These are phyloP conservation scores for Pseudogymnoascus pannorum DNA, from an alignment of 2,329 filamentous ascomycete genomes.

Conservation along the genomic window DNA sequence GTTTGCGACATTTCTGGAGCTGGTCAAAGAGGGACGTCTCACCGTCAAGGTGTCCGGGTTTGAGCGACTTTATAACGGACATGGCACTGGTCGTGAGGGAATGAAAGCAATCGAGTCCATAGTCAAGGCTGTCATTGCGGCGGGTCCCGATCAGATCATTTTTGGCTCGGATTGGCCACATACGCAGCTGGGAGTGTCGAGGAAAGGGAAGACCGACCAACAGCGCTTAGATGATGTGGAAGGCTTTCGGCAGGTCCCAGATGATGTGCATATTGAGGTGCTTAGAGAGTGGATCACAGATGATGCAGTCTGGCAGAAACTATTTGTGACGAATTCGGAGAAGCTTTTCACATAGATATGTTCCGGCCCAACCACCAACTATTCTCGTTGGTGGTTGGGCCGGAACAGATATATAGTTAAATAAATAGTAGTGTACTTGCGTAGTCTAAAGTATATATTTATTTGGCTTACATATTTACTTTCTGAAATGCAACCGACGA, in stretches of 20 bases:
- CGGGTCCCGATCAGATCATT: conserved; percentile 19
- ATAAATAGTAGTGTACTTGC: too few relatives aligned
- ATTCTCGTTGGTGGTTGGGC: too few relatives aligned
- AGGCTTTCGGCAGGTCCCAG: conserved; percentile 18
- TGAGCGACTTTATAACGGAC: conserved; percentile 21
- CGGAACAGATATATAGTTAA: too few relatives aligned
- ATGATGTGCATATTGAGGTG: conserved; percentile 17
- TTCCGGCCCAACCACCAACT: too few relatives aligned
- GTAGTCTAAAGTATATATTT: too few relatives aligned
- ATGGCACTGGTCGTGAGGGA: conserved; percentile 10
- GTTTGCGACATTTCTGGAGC: conserved; percentile 17
- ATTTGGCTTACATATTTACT: too few relatives aligned
- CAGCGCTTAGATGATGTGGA: conserved; percentile 20
- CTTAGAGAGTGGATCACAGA: conserved; percentile 21
- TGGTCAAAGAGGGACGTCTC: conserved; percentile 20
- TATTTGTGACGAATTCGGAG: conserved; percentile 20
- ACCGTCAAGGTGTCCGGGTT: conserved; percentile 24
- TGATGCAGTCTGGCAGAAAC: conserved; percentile 18
- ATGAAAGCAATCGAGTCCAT: conserved; percentile 17
- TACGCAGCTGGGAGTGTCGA: conserved; percentile 18
- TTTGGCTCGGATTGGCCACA: conserved; percentile 24
- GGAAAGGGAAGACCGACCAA: conserved; percentile 19
- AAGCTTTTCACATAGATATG: conserved; percentile 19
- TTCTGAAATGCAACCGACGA: too few relatives aligned
- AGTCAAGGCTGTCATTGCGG: conserved; percentile 17